phyloP scores from a whole-genome alignment of 2,329 filamentous ascomycete species.

The Whalleya microplaca region DNA sequence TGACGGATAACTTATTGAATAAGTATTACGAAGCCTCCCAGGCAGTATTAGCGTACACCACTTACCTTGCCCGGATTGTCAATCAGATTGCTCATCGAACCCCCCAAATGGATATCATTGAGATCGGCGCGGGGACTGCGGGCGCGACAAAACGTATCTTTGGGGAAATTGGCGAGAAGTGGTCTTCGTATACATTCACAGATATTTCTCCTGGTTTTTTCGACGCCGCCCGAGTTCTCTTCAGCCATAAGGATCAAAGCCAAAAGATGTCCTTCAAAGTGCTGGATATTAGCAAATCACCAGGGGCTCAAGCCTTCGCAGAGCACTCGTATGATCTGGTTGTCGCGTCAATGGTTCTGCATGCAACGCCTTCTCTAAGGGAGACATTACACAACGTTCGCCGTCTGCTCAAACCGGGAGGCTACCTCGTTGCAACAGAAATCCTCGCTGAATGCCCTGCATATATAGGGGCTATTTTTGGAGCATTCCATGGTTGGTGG shows the following conservation, averaged over 20 bases:
- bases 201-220: conserved; percentile 12
- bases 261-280: conserved; percentile 1
- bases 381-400: conserved; percentile 39
- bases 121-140: conserved; percentile 8
- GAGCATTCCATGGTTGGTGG: conserved; percentile 31
- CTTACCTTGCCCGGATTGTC: conserved; percentile 27
- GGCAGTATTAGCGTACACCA: conserved; percentile 10
- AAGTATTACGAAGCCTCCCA: conserved; percentile 14
- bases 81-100: conserved; percentile 41
- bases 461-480: conserved; percentile 4
- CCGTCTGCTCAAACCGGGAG: conserved; percentile 46
- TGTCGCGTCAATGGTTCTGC: conserved; percentile 44
- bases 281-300: conserved; percentile 23
- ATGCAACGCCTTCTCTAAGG: conserved; percentile 38
- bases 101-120: conserved; percentile 42
- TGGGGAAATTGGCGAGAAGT: neutral
- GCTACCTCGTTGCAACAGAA: conserved; percentile 50
- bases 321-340: conserved; percentile 42
- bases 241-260: neutral
- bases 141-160: conserved; percentile 1
- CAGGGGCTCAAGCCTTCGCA: conserved; percentile 37
- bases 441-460: conserved; percentile 21
- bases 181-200: conserved; percentile 9
- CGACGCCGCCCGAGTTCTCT: neutral
- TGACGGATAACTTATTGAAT: neutral